Conservation (phyloP, 371 early-diverging fungal species). For the Mortierella sp. region DNA sequence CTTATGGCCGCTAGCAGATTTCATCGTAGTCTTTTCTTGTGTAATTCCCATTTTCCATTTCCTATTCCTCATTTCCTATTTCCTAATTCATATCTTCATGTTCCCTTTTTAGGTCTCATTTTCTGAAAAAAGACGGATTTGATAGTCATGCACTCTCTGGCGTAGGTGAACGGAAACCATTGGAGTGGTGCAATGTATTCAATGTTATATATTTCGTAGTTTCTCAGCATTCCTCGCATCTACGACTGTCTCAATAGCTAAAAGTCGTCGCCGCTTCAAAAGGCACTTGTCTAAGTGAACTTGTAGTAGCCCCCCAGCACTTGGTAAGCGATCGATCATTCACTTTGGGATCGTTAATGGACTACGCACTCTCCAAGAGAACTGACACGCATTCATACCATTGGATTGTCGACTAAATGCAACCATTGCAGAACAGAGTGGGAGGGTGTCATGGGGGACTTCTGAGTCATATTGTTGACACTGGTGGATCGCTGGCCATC, state of each 20-base stretch:
- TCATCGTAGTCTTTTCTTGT: too few species aligned
- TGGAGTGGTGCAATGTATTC: background rate
- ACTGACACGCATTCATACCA: background rate
- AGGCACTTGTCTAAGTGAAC: conserved; percentile 62
- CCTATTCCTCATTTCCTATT: background rate
- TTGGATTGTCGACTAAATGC: background rate
- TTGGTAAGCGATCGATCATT: conserved; percentile 53
- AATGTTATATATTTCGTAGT: background rate
- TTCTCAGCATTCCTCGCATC: background rate
- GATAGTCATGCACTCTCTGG: conserved; percentile 54
- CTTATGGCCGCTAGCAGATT: background rate
- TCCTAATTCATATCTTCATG: background rate
- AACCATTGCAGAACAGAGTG: conserved; percentile 67
- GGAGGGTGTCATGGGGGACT: conserved; percentile 72
- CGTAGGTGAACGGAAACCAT: conserved; percentile 7
- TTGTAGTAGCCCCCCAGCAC: conserved; percentile 66
- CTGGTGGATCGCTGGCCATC: conserved; percentile 73
- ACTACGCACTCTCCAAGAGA: background rate
- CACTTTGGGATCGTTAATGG: background rate
- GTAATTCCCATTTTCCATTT: background rate
- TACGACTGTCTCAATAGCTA: conserved; percentile 48
- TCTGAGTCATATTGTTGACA: conserved; percentile 70
- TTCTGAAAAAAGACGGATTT: conserved; percentile 38
- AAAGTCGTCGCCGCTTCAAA: conserved; percentile 56
- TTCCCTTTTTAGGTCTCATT: conserved; percentile 36